phyloP scores from a whole-genome alignment of 352 stramenopile species.

The Phytophthora colocasiae region DNA sequence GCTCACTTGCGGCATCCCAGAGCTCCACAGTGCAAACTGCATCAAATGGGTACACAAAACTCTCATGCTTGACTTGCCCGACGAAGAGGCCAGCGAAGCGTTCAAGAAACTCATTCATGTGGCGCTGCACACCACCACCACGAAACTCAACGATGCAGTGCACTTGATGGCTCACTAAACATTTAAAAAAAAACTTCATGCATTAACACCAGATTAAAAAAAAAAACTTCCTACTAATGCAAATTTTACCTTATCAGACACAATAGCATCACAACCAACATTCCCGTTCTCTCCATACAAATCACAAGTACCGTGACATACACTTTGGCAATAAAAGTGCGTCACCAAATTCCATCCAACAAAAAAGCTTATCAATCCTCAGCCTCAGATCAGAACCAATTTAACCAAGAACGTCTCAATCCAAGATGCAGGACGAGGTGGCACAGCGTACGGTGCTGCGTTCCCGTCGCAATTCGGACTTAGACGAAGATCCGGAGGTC shows the following conservation, averaged over 20 bases:
- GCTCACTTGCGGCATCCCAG: constrained; percentile 81
- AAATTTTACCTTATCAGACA: constrained; percentile 25
- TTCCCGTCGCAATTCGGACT: constrained; percentile 64
- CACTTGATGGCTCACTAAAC: constrained; percentile 85
- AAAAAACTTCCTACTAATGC: neutral
- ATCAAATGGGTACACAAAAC: constrained; percentile 86
- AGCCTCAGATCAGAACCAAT: constrained; percentile 24
- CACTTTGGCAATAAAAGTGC: constrained; percentile 30
- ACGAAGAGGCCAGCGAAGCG: constrained; percentile 62
- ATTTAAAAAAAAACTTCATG: neutral
- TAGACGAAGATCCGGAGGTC: constrained; percentile 46
- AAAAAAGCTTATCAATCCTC: constrained; percentile 30
- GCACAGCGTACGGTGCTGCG: constrained; percentile 55
- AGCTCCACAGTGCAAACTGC: constrained; percentile 69
- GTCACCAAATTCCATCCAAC: constrained; percentile 28
- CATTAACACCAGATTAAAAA: neutral
- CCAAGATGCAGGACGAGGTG: constrained; percentile 35
- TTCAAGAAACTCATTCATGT: constrained; percentile 86
- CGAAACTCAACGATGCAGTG: constrained; percentile 85
- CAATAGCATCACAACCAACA: constrained; percentile 14
- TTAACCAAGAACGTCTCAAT: neutral
- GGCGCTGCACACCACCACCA: constrained; percentile 79
- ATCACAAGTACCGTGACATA: constrained; percentile 16
- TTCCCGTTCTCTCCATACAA: neutral
- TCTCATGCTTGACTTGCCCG: constrained; percentile 78